Base-by-base conservation (phyloP, 371 early-diverging fungal species). In the Batkoa obscura region DNA sequence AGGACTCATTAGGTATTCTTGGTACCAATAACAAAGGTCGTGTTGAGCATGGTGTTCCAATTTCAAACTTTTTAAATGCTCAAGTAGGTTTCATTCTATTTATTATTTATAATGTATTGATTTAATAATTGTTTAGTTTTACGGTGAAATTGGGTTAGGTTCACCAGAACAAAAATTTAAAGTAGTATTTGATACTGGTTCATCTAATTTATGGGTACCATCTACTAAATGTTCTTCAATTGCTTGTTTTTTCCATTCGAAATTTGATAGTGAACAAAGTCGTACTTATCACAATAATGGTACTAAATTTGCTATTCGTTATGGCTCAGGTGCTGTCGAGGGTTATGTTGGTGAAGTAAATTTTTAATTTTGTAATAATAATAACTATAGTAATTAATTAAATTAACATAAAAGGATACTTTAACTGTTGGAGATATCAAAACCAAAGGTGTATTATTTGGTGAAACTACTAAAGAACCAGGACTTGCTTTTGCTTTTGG, bases 181-280 rank as follows among this genome's bases (percentile, higher is more conserved):
- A 32, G 90, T 93, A 32, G 84, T 97, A 10, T 86, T 93, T 56
- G 95, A 94, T 68, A 93, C 94, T 6, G 95, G 92, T 5, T 90
- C 91, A 32, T 83, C 87, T 45, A 94, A 94, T 64, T 76, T 93
- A 35, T 93, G 95, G 95, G 93, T 97, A 30, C 98, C 95, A 4
- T 90, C 90, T 15, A 87, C 84, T 1, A 82, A 81, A 56, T 97
- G 98, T 73, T 70, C 66, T 39, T 88, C 90, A 1, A 88, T 94
- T 62, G 90, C 97, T 5, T 97, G 97, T 64, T 89, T 80, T 79
- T 69, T 94, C 62, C 95, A 94, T 65, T 59, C 72, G 36, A 81
- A 86, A 13, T 97, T 78, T 68, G 84, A 90, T 62, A 76, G 87
- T 43, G 58, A 58, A 56, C 64, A 80, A 64, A 87, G 88, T 13